A percentile compares a stretch with the other conserved stretches of the same genome.
Conservation (phyloP, 352 stramenopile genomes). For the Globisporangium okanoganense region DNA sequence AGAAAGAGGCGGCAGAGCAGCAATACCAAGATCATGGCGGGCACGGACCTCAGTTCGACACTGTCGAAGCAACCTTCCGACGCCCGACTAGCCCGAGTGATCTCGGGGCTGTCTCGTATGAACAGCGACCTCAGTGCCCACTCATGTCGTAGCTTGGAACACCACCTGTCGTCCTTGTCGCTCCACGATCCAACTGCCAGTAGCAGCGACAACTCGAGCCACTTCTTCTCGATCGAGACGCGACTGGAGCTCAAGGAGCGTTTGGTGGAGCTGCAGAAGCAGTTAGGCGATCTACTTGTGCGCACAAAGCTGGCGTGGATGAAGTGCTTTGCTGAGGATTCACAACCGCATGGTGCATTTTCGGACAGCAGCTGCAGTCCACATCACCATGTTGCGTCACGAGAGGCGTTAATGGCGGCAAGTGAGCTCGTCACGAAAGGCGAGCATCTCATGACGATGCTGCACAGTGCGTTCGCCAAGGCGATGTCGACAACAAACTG, state of each 20-base stretch:
- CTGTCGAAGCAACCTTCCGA: neutral
- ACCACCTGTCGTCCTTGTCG: neutral
- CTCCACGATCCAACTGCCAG: neutral
- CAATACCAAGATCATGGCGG: slow-evolving; percentile 9
- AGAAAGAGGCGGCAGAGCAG: slow-evolving; percentile 5
- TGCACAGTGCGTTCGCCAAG: slow-evolving; percentile 40
- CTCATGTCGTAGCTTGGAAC: neutral
- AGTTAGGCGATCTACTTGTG: slow-evolving; percentile 40
- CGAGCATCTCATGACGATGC: slow-evolving; percentile 31
- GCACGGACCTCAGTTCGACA: neutral
- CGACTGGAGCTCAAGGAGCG: slow-evolving; percentile 44
- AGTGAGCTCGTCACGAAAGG: slow-evolving; percentile 38
- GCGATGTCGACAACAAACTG: slow-evolving; percentile 22
- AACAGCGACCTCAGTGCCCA: neutral
- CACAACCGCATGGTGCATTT: neutral
- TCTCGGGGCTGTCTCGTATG: neutral
- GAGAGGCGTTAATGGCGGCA: slow-evolving; percentile 8
- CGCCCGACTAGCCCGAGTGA: neutral
- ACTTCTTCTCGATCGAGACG: slow-evolving; percentile 64
- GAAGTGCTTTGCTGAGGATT: slow-evolving; percentile 34
- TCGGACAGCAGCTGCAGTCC: neutral
- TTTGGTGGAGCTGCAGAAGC: slow-evolving; percentile 31
- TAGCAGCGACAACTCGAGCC: slow-evolving; percentile 25
- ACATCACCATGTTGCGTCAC: neutral
- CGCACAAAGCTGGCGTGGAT: slow-evolving; percentile 61